Percentiles rank a stretch among this genome's conserved stretches.
phyloP scores from a whole-genome alignment of 75 land plant species.

The Pinus albicaulis region DNA sequence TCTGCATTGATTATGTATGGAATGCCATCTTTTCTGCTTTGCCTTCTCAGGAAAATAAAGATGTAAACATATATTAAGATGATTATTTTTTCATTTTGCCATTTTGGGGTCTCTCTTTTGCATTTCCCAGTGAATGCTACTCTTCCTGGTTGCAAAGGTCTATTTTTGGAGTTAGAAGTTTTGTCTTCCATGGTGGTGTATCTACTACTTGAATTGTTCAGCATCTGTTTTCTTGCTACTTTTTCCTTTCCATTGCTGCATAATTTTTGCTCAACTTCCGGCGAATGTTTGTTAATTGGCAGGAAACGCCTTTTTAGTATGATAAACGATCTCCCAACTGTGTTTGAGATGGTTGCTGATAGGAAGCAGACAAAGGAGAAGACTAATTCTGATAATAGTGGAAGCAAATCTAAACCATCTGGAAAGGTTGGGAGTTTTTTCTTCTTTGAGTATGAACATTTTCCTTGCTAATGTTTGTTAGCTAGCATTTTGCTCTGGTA shows the following conservation, averaged over 20 bases:
- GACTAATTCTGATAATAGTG: conserved; percentile 53
- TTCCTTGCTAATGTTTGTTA: neutral
- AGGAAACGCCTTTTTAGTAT: conserved; percentile 85
- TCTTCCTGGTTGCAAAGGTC: no score
- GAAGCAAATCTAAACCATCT: conserved; percentile 51
- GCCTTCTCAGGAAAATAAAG: no score
- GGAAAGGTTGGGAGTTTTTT: conserved; percentile 36
- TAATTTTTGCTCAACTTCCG: neutral
- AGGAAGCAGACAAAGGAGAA: conserved; percentile 74
- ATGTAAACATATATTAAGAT: no score
- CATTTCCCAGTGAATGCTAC: no score
- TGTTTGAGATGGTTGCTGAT: conserved; percentile 78
- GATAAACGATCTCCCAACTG: conserved; percentile 93
- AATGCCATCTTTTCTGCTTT: no score
- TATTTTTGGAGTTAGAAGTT: no score
- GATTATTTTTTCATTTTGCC: no score
- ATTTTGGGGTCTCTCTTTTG: no score
- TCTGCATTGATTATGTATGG: no score
- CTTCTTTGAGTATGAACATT: neutral
- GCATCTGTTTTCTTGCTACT: neutral
- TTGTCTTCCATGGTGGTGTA: no score
- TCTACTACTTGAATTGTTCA: no score
- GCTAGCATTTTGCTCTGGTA: neutral
- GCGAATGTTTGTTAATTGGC: conserved; percentile 5
- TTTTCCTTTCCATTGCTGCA: neutral